Conservation (phyloP, 345 rosid species). For the Excoecaria cochinchinensis region DNA sequence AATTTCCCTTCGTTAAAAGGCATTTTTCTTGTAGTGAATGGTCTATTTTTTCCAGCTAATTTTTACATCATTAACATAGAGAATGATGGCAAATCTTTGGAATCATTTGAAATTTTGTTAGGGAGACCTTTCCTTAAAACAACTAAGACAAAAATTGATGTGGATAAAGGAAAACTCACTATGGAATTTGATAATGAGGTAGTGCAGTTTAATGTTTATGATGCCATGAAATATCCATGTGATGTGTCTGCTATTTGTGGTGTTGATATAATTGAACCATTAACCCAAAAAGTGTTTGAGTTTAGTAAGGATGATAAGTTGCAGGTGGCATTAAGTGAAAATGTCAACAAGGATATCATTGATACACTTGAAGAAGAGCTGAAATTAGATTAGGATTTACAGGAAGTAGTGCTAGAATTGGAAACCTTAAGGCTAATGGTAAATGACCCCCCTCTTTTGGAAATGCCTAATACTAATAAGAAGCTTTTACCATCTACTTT, state of each 20-base stretch:
- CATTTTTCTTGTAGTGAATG: no score
- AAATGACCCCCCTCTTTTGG: no score
- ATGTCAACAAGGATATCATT: neutral
- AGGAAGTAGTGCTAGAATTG: neutral
- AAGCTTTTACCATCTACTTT: neutral
- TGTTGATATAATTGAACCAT: neutral
- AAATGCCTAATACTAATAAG: neutral
- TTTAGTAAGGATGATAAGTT: neutral
- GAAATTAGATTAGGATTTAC: neutral
- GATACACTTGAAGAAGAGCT: no score
- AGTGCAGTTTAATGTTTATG: neutral
- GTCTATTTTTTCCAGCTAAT: neutral
- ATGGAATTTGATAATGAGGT: neutral
- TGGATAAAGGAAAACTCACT: neutral
- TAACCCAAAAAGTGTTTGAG: neutral
- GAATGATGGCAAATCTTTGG: neutral
- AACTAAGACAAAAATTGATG: neutral
- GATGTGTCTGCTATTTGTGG: neutral
- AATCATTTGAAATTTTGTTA: neutral
- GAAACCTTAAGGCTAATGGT: neutral
- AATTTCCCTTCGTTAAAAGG: no score
- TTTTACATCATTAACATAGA: neutral
- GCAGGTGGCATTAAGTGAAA: neutral
- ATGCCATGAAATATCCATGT: neutral
- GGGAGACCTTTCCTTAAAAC: neutral